Conservation (phyloP, 352 stramenopile species). For the Pythium sukuiense region DNA sequence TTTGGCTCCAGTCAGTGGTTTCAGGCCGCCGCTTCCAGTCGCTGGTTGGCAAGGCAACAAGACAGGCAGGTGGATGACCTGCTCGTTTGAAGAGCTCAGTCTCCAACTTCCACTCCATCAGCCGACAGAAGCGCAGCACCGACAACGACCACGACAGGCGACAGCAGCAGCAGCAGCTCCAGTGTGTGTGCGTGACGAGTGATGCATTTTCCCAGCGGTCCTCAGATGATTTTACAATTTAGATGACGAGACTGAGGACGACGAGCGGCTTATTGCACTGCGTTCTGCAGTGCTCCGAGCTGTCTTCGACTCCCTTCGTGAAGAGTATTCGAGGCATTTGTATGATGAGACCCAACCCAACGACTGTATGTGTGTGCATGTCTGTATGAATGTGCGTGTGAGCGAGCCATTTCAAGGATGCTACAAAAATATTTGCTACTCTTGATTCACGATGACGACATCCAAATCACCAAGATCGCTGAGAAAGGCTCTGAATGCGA, state of each 20-base stretch:
- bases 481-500: slow-evolving; percentile 45
- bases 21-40: slow-evolving; percentile 6
- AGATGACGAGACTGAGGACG: slow-evolving; percentile 92
- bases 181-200: background rate
- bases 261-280: slow-evolving; percentile 59
- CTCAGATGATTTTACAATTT: slow-evolving; percentile 90
- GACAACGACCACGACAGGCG: background rate
- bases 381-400: slow-evolving; percentile 23
- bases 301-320: slow-evolving; percentile 60
- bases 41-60: background rate
- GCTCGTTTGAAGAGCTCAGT: slow-evolving; percentile 12
- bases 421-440: slow-evolving; percentile 91
- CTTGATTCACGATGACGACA: slow-evolving; percentile 90
- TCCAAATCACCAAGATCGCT: slow-evolving; percentile 91
- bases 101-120: slow-evolving; percentile 1
- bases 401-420: slow-evolving; percentile 66
- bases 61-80: background rate
- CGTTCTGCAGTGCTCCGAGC: slow-evolving; percentile 78
- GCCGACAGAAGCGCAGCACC: background rate
- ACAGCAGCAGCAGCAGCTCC: background rate
- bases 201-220: slow-evolving; percentile 12
- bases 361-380: slow-evolving; percentile 25
- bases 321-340: slow-evolving; percentile 91
- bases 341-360: slow-evolving; percentile 81
- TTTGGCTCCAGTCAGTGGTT: slow-evolving; percentile 29